Evolutionary conservation across 129 eudicot species (phyloP).

Genomic region (Flaveria robusta): DNA sequence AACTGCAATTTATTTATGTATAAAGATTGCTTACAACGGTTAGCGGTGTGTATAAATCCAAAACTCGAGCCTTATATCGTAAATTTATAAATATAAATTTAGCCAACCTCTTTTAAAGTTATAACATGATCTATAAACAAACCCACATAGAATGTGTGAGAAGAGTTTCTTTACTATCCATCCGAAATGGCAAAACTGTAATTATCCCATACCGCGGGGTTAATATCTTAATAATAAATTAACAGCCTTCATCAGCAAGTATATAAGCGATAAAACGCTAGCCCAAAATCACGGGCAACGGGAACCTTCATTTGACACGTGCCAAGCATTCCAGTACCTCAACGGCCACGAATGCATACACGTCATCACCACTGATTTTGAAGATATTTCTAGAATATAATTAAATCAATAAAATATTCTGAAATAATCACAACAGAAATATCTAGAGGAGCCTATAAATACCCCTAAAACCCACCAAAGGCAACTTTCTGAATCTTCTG

Average conservation of each 20-base stretch:
- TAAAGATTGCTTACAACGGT: too few relatives aligned
- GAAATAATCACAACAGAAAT: neutral
- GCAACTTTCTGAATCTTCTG: neutral
- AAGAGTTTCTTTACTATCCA: neutral
- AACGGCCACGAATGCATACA: conserved; percentile 28
- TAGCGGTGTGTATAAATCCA: too few relatives aligned
- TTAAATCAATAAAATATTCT: neutral
- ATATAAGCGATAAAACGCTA: neutral
- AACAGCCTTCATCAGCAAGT: conserved; percentile 17
- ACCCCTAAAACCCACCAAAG: neutral
- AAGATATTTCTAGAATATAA: neutral
- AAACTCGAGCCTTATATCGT: too few relatives aligned
- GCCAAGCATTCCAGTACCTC: neutral
- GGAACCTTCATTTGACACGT: conserved; percentile 25
- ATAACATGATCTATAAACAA: too few relatives aligned
- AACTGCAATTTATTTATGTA: too few relatives aligned
- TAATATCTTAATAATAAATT: neutral
- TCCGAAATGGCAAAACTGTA: conserved; percentile 24
- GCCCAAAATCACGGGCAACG: conserved; percentile 1
- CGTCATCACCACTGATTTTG: conserved; percentile 18
- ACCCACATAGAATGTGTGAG: too few relatives aligned
- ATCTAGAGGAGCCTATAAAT: conserved; percentile 29
- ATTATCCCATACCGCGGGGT: neutral
- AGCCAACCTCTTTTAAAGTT: too few relatives aligned
- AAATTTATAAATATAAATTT: too few relatives aligned